phyloP scores from a whole-genome alignment of 2,329 filamentous ascomycete species.

The Talaromyces sp. region DNA sequence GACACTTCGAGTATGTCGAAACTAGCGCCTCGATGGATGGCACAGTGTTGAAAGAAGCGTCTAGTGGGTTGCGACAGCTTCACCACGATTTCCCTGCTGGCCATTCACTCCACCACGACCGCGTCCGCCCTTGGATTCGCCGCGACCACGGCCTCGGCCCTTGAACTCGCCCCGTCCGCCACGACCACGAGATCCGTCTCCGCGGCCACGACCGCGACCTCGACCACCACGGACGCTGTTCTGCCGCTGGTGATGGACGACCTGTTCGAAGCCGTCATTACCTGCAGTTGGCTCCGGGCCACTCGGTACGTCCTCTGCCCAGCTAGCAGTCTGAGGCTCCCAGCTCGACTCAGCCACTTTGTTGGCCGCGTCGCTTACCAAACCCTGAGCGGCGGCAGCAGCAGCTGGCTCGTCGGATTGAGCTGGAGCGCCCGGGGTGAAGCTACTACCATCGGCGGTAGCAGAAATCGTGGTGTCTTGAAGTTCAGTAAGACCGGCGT shows the following conservation, averaged over 20 bases:
- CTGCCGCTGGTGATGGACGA: constrained; percentile 29
- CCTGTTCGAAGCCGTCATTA: constrained; percentile 33
- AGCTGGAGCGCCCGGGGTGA: constrained; percentile 11
- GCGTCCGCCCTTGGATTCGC: constrained; percentile 25
- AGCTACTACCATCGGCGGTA: constrained; percentile 52
- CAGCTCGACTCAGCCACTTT: constrained; percentile 48
- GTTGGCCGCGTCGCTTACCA: constrained; percentile 39
- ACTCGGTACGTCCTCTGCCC: constrained; percentile 75
- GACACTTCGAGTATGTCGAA: neutral
- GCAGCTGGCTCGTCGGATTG: constrained; percentile 16
- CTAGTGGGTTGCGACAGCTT: constrained; percentile 19
- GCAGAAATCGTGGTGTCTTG: constrained; percentile 46
- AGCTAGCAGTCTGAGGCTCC: constrained; percentile 58
- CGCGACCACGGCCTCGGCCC: constrained; percentile 24
- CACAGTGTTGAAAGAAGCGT: neutral
- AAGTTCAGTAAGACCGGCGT: constrained; percentile 57
- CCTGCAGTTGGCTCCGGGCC: constrained; percentile 25
- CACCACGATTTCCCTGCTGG: constrained; percentile 22
- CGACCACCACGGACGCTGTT: constrained; percentile 30
- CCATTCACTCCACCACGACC: constrained; percentile 25
- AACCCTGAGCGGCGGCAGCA: constrained; percentile 33
- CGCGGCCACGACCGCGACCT: constrained; percentile 30
- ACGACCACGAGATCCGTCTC: constrained; percentile 32
- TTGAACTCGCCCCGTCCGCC: constrained; percentile 14
- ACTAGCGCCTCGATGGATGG: neutral